Evolutionary conservation across 106 monocot genomes (phyloP).

Genomic region (Acorus gramineus): DNA sequence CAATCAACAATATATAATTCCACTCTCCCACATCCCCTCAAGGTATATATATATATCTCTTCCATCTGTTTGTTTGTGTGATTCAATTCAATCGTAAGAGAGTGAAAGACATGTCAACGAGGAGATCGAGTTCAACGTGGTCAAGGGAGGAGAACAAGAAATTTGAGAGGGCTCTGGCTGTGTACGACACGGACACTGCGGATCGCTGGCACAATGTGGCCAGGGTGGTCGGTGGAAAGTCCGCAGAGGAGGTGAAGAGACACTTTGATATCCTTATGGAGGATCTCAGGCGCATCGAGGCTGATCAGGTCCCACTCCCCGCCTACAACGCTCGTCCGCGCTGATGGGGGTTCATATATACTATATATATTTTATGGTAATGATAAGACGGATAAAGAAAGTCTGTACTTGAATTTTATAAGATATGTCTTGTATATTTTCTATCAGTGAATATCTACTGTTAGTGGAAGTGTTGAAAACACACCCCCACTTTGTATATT

Average conservation of each 20-base stretch:
- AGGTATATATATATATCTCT: neutral
- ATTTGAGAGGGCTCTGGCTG: slow-evolving; percentile 51
- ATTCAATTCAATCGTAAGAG: too few relatives aligned
- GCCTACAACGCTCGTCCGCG: neutral
- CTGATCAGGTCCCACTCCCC: slow-evolving; percentile 29
- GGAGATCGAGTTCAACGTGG: slow-evolving; percentile 30
- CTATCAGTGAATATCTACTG: too few relatives aligned
- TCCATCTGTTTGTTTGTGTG: neutral
- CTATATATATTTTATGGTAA: too few relatives aligned
- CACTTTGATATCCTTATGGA: slow-evolving; percentile 43
- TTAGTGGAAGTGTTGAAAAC: too few relatives aligned
- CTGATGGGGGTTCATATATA: too few relatives aligned
- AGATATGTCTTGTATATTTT: too few relatives aligned
- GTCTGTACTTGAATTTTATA: too few relatives aligned
- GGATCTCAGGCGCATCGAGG: slow-evolving; percentile 40
- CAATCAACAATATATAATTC: too few relatives aligned
- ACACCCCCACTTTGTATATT: too few relatives aligned
- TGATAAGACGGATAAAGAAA: too few relatives aligned
- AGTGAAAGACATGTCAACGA: neutral
- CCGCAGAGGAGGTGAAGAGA: slow-evolving; percentile 50
- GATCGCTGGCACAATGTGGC: slow-evolving; percentile 68
- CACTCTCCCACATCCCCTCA: neutral
- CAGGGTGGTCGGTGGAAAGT: slow-evolving; percentile 36
- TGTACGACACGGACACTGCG: slow-evolving; percentile 50
- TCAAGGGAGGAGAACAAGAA: slow-evolving; percentile 45